Percentiles rank a stretch among this genome's conserved stretches.
phyloP scores from a whole-genome alignment of 2,329 filamentous ascomycete genomes.

The Aureobasidium sp. region DNA sequence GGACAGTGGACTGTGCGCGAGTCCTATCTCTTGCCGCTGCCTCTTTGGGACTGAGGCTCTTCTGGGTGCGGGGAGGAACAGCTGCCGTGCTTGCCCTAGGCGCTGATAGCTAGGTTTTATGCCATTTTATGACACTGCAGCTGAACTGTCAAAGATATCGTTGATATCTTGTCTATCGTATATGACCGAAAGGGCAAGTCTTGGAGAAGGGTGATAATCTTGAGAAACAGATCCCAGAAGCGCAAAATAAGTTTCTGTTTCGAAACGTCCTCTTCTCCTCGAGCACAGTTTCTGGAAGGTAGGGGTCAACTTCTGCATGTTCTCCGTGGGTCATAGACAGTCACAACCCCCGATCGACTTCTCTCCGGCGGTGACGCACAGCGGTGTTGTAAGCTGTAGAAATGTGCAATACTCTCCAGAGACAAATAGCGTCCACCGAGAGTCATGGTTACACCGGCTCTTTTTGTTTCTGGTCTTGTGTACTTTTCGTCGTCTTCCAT shows the following conservation, averaged over 20 bases:
- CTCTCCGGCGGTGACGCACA: no score
- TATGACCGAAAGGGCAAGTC: background rate
- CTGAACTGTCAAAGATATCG: background rate
- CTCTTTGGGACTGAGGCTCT: background rate
- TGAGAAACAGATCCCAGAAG: background rate
- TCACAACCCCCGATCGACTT: no score
- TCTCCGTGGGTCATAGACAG: no score
- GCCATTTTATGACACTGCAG: background rate
- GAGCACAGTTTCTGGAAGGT: background rate
- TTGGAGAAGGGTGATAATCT: background rate
- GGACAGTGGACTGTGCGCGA: background rate
- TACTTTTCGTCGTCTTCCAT: background rate
- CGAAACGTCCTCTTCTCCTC: no score
- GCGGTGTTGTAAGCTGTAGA: background rate
- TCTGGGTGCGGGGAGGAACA: conserved; percentile 1
- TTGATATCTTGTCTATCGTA: background rate
- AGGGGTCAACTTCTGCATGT: background rate
- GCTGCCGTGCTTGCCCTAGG: background rate
- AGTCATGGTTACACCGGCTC: background rate
- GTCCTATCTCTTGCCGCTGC: conserved; percentile 5
- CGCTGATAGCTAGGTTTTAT: background rate
- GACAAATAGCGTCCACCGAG: background rate
- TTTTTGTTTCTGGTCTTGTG: background rate
- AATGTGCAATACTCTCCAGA: background rate
- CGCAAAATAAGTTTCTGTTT: background rate